Evolutionary conservation across 192 early-diverging fungal genomes (phyloP).

Genomic region (Coemansia brasiliensis): DNA sequence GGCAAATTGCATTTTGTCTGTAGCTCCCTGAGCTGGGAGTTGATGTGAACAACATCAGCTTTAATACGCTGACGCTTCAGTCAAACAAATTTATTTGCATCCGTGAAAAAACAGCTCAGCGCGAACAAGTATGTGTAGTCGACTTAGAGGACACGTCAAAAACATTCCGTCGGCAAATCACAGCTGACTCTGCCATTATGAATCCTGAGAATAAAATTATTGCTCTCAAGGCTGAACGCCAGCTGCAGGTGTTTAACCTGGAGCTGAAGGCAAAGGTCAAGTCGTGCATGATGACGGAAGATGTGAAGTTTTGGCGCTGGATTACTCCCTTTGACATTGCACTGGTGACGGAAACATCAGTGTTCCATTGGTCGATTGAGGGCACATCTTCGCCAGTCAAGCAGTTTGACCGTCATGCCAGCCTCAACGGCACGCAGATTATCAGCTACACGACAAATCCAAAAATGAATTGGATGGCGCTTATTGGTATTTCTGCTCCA

Average conservation of each 20-base stretch:
- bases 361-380: conserved; percentile 98
- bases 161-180: conserved; percentile 86
- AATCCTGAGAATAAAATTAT: conserved; percentile 91
- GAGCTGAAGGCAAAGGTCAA: conserved; percentile 96
- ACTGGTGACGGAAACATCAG: conserved; percentile 81
- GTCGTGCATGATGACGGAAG: conserved; percentile 86
- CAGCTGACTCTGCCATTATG: conserved; percentile 98
- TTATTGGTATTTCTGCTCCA: conserved; percentile 92
- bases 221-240: conserved; percentile 89
- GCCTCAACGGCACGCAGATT: conserved; percentile 83
- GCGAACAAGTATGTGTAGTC: conserved; percentile 91
- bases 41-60: conserved; percentile 89
- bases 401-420: conserved; percentile 91
- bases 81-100: conserved; percentile 98
- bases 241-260: conserved; percentile 97
- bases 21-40: conserved; percentile 91
- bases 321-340: conserved; percentile 81
- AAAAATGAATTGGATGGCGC: conserved; percentile 92
- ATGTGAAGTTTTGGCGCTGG: conserved; percentile 96
- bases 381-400: conserved; percentile 81
- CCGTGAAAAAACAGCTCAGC: conserved; percentile 83
- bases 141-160: conserved; percentile 86
- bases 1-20: background rate
- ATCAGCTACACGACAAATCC: conserved; percentile 93
- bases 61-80: conserved; percentile 97